A percentile compares a stretch with the other conserved stretches of the same genome.
Conservation (phyloP, 139 green algal genomes). For the Eudorina sp. region DNA sequence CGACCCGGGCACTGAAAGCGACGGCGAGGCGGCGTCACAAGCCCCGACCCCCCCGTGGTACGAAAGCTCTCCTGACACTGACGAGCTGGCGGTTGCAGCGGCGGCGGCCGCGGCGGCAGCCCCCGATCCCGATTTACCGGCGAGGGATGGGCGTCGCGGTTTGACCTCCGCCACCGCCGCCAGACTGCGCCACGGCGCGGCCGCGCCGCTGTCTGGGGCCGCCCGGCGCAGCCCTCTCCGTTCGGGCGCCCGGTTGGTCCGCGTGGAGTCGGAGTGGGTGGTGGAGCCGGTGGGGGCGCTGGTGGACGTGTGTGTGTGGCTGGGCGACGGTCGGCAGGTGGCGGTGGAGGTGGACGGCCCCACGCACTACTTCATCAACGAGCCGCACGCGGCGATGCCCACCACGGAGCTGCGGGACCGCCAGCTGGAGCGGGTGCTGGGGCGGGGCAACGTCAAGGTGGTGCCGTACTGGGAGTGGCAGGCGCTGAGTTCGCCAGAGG, state of each 20-base stretch:
- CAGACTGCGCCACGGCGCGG: neutral
- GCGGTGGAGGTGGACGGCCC: constrained; percentile 13
- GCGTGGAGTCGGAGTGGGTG: constrained; percentile 20
- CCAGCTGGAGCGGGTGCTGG: constrained; percentile 12
- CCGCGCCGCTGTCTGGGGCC: too few relatives aligned
- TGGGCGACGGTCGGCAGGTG: constrained; percentile 8
- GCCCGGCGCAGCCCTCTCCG: neutral
- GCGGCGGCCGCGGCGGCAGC: neutral
- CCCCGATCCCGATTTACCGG: too few relatives aligned
- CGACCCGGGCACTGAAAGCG: too few relatives aligned
- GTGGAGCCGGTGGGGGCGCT: neutral
- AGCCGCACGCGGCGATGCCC: neutral
- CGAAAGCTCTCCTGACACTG: too few relatives aligned
- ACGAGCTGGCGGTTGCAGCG: neutral
- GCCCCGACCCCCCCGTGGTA: too few relatives aligned
- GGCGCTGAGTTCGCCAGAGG: neutral
- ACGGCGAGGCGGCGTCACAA: too few relatives aligned
- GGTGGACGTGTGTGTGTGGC: constrained; percentile 12
- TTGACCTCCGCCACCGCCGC: too few relatives aligned
- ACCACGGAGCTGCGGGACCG: constrained; percentile 1
- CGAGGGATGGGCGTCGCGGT: too few relatives aligned
- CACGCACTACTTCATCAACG: neutral
- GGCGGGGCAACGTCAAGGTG: neutral
- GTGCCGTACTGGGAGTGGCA: constrained; percentile 31
- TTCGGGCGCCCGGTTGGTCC: neutral